phyloP scores from a whole-genome alignment of 192 early-diverging fungal species.

The Linnemannia exigua region DNA sequence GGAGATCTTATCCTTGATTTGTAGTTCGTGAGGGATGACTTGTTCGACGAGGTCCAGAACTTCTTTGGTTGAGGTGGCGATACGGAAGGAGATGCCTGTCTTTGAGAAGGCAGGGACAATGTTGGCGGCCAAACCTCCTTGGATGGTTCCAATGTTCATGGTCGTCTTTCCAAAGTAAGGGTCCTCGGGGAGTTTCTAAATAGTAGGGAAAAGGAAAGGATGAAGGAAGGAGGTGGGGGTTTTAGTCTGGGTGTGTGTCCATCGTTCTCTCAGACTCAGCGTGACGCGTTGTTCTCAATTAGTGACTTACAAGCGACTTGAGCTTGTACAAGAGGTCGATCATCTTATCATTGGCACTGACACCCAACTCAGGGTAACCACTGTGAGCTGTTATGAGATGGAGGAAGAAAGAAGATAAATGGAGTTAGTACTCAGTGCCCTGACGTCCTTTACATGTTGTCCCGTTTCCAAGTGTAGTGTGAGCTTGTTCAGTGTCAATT shows the following conservation, averaged over 20 bases:
- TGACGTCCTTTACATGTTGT: not conserved
- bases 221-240: not conserved
- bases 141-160: constrained; percentile 60
- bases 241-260: not conserved
- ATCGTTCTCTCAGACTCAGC: not conserved
- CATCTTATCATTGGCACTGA: constrained; percentile 57
- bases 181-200: constrained; percentile 56
- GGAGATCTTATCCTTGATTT: constrained; percentile 48
- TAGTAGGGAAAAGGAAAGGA: too few species aligned
- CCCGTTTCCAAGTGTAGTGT: not conserved
- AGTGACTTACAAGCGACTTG: constrained; percentile 37
- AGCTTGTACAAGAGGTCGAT: constrained; percentile 58
- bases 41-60: constrained; percentile 51
- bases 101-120: constrained; percentile 59
- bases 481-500: not conserved
- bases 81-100: constrained; percentile 60
- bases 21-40: constrained; percentile 27
- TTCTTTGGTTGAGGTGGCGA: constrained; percentile 57
- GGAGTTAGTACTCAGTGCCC: not conserved
- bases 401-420: not conserved
- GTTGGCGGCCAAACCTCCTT: constrained; percentile 64
- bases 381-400: constrained; percentile 54
- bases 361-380: constrained; percentile 64
- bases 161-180: constrained; percentile 61
- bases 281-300: not conserved